These are phyloP conservation scores for Breynia disticha DNA, from an alignment of 441 rosid genomes.

Conservation along the genomic window DNA sequence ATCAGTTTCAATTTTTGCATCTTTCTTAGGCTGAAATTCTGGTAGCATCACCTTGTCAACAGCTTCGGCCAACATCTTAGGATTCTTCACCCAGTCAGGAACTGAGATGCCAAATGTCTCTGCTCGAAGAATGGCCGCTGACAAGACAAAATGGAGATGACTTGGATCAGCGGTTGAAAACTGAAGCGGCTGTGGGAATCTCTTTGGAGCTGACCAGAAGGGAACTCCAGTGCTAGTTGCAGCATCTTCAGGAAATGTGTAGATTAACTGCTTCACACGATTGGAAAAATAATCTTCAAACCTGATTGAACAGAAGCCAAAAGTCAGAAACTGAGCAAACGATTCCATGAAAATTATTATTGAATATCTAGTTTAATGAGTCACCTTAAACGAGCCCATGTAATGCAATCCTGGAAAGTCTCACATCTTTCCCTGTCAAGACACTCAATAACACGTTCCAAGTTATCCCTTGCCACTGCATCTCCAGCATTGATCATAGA, in stretches of 20 bases:
- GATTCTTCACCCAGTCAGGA: constrained; percentile 68
- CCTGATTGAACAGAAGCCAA: constrained; percentile 30
- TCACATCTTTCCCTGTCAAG: constrained; percentile 76
- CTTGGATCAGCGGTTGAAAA: constrained; percentile 60
- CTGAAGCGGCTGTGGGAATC: constrained; percentile 77
- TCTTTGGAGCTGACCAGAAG: constrained; percentile 96
- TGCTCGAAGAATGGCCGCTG: constrained; percentile 74
- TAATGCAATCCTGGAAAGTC: constrained; percentile 68
- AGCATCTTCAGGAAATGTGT: constrained; percentile 91
- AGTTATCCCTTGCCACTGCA: constrained; percentile 83
- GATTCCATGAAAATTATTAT: background rate
- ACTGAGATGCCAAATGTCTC: constrained; percentile 73
- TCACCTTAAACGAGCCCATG: constrained; percentile 87
- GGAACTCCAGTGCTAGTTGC: constrained; percentile 76
- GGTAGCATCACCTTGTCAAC: constrained; percentile 68
- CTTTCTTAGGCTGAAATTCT: constrained; percentile 71
- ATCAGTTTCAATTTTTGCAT: constrained; percentile 72
- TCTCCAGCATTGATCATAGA: constrained; percentile 68
- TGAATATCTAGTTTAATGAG: constrained; percentile 4
- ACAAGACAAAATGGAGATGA: constrained; percentile 58
- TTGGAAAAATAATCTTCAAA: constrained; percentile 84
- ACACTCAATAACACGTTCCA: constrained; percentile 73
- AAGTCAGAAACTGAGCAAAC: background rate
- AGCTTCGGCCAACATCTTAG: constrained; percentile 57
- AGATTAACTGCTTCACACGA: constrained; percentile 77